phyloP scores from a whole-genome alignment of 148 eudicot species.

The Salicornia ramosissima region DNA sequence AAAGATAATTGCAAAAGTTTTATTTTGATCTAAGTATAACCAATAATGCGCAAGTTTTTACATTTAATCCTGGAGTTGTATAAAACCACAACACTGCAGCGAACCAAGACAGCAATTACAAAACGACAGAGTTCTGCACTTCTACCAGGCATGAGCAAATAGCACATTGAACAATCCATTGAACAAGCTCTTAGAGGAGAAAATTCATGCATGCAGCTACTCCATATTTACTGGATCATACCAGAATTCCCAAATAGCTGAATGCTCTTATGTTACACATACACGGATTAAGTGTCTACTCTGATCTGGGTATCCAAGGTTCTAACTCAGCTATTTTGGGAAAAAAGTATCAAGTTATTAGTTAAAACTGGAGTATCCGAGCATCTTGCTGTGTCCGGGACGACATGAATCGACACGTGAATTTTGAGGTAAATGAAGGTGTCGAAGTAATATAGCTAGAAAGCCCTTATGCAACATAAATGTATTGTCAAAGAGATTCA shows the following conservation, averaged over 20 bases:
- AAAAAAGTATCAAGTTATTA: no score
- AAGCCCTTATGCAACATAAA: slow-evolving; percentile 1
- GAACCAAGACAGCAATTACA: background rate
- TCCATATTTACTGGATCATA: background rate
- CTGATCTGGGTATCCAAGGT: no score
- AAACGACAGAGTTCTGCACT: background rate
- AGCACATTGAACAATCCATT: background rate
- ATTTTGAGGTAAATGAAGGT: no score
- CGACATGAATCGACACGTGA: no score
- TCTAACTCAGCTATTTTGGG: no score
- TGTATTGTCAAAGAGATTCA: background rate
- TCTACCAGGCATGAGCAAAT: background rate
- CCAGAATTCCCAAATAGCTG: no score
- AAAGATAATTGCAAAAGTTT: no score
- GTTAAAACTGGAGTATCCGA: no score
- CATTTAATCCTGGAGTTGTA: background rate
- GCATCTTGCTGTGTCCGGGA: no score
- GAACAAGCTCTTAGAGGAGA: background rate
- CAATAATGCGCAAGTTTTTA: background rate
- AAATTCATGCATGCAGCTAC: background rate
- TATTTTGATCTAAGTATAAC: no score
- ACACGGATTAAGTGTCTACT: background rate
- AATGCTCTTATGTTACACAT: background rate
- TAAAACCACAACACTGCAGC: background rate
- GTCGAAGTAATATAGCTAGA: no score